phyloP scores from a whole-genome alignment of 495 filamentous ascomycete species.

The Hyaloscypha bicolor region DNA sequence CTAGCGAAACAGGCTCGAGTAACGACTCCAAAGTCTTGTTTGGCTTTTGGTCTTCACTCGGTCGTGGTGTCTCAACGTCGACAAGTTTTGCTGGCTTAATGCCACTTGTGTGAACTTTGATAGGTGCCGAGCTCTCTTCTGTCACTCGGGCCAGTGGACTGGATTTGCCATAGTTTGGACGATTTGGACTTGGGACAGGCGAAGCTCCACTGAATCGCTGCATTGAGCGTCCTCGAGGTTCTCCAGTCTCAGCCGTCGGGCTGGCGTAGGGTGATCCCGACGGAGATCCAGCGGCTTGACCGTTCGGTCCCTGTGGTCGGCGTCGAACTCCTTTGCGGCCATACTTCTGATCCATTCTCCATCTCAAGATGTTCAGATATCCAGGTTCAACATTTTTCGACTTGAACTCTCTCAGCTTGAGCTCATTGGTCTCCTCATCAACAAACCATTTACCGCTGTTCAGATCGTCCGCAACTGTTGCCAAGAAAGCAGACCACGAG shows the following conservation, averaged over 20 bases:
- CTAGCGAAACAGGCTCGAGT: constrained; percentile 30
- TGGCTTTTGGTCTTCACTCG: constrained; percentile 45
- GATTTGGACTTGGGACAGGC: constrained; percentile 54
- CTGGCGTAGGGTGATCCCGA: constrained; percentile 56
- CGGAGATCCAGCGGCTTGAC: constrained; percentile 31
- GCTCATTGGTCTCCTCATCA: constrained; percentile 87
- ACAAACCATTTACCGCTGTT: constrained; percentile 83
- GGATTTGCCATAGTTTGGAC: constrained; percentile 51
- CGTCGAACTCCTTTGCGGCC: constrained; percentile 59
- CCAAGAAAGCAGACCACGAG: constrained; percentile 89
- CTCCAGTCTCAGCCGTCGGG: constrained; percentile 47
- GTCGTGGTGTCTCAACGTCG: constrained; percentile 54
- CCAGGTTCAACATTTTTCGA: constrained; percentile 83
- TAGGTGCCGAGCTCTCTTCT: constrained; percentile 44
- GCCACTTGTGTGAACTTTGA: constrained; percentile 31
- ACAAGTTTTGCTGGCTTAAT: constrained; percentile 40
- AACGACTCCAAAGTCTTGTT: constrained; percentile 28
- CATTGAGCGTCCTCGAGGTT: constrained; percentile 54
- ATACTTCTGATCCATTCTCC: constrained; percentile 93
- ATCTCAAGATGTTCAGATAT: constrained; percentile 92
- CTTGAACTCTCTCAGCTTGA: constrained; percentile 92
- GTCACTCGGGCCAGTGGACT: constrained; percentile 55
- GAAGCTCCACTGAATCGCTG: constrained; percentile 55
- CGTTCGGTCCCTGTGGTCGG: constrained; percentile 35
- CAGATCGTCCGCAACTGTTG: constrained; percentile 86